Evolutionary conservation across 345 rosid genomes (phyloP).

Genomic region (Syzygium oleosum): DNA sequence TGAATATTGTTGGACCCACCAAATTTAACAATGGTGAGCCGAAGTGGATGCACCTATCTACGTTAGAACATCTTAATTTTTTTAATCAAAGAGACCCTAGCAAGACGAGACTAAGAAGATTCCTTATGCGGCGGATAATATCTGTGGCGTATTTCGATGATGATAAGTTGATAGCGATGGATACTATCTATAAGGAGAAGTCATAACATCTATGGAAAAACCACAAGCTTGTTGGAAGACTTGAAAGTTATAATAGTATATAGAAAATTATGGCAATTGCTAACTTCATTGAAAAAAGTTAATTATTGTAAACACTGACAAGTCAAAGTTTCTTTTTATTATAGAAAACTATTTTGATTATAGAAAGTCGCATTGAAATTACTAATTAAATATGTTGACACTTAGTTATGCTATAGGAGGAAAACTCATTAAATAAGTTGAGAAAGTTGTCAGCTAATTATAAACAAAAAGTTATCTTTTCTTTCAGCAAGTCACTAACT

Average conservation of each 20-base stretch:
- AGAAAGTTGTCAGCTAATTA: too few species aligned
- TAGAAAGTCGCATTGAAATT: not conserved
- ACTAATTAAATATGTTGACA: not conserved
- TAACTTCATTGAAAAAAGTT: not conserved
- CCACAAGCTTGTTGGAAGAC: not conserved
- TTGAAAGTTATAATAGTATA: not conserved
- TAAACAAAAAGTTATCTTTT: conserved; percentile 19
- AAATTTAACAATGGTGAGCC: too few species aligned
- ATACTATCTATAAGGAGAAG: not conserved
- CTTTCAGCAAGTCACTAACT: conserved; percentile 12
- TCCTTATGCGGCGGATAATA: not conserved
- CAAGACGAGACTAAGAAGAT: not conserved
- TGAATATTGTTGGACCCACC: too few species aligned
- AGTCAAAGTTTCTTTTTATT: not conserved
- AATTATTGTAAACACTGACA: not conserved
- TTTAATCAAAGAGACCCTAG: too few species aligned
- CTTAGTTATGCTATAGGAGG: not conserved
- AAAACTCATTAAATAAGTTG: conserved; percentile 41
- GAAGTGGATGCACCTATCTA: too few species aligned
- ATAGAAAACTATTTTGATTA: not conserved
- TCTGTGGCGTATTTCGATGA: not conserved
- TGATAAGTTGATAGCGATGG: not conserved
- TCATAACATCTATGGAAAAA: not conserved
- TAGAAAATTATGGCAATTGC: not conserved
- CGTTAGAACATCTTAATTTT: too few species aligned